Evolutionary conservation across 768 basidiomycete genomes (phyloP).

Genomic region (Lentinula lateritia): DNA sequence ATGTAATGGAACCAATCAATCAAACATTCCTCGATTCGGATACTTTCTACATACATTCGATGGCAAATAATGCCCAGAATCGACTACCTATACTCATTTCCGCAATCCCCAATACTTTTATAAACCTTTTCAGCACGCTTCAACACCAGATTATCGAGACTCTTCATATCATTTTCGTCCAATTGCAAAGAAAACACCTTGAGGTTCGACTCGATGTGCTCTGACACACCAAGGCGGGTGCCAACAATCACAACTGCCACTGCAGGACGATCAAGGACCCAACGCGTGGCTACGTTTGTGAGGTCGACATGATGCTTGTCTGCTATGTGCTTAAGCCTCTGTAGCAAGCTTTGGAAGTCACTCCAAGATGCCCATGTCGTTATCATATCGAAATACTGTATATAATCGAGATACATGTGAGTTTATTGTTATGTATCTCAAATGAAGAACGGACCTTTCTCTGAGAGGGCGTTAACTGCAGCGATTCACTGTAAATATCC

Average conservation of each 20-base stretch:
- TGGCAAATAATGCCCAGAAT: too few species aligned
- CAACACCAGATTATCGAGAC: conserved; percentile 42
- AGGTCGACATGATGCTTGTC: conserved; percentile 47
- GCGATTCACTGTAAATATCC: conserved; percentile 35
- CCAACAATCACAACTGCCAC: conserved; percentile 60
- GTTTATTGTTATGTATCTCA: too few species aligned
- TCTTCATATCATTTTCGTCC: conserved; percentile 35
- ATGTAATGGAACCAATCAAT: not conserved
- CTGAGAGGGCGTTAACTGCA: conserved; percentile 51
- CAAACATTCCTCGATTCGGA: not conserved
- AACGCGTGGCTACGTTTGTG: conserved; percentile 54
- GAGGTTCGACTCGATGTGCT: conserved; percentile 49
- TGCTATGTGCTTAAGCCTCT: conserved; percentile 39
- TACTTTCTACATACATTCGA: not conserved
- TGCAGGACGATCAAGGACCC: conserved; percentile 52
- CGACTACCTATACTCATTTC: conserved; percentile 39
- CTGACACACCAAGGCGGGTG: conserved; percentile 47
- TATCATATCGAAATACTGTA: conserved; percentile 52
- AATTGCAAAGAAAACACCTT: conserved; percentile 40
- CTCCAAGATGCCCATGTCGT: conserved; percentile 53
- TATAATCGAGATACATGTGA: not conserved
- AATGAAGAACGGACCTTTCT: conserved; percentile 35
- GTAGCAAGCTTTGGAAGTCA: conserved; percentile 46
- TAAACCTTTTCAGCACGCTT: conserved; percentile 34
- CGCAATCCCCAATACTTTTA: conserved; percentile 48